Evolutionary conservation across 306 rosid genomes (phyloP).

Genomic region (Medicago arabica): DNA sequence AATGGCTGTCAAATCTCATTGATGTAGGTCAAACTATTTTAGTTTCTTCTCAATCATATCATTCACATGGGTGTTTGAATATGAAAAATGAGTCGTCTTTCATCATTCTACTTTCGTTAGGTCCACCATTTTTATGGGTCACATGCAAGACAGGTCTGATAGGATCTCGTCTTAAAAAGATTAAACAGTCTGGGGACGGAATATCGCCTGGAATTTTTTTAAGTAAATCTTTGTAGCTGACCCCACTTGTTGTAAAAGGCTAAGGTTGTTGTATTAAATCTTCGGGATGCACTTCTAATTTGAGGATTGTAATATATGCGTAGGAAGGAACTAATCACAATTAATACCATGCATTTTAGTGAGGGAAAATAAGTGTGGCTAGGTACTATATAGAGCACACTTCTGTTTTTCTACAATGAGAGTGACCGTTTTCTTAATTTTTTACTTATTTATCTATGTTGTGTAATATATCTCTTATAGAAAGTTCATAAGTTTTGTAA

Average conservation of each 20-base stretch:
- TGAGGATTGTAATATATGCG: slow-evolving; percentile 12
- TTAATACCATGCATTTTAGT: background rate
- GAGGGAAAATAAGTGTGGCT: slow-evolving; percentile 26
- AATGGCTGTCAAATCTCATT: slow-evolving; percentile 11
- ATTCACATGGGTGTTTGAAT: slow-evolving; percentile 26
- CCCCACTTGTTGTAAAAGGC: background rate
- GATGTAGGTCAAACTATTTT: slow-evolving; percentile 5
- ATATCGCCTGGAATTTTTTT: slow-evolving; percentile 28
- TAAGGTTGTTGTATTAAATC: slow-evolving; percentile 9
- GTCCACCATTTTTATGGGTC: slow-evolving; percentile 28
- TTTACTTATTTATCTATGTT: slow-evolving; percentile 9
- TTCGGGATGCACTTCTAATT: slow-evolving; percentile 35
- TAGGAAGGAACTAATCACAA: slow-evolving; percentile 33
- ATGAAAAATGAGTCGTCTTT: slow-evolving; percentile 26
- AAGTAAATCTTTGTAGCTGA: slow-evolving; percentile 26
- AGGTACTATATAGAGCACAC: slow-evolving; percentile 12
- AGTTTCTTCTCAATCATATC: slow-evolving; percentile 11
- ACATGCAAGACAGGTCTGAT: slow-evolving; percentile 7
- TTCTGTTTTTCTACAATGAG: slow-evolving; percentile 25
- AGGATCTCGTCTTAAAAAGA: slow-evolving; percentile 22
- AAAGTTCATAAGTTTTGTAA: slow-evolving; percentile 32
- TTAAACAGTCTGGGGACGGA: slow-evolving; percentile 4
- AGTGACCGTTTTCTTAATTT: slow-evolving; percentile 8
- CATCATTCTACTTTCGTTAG: slow-evolving; percentile 29
- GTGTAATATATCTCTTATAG: background rate